Base-by-base conservation (phyloP, 2,329 filamentous ascomycete genomes). In the Seiridium cupressi region DNA sequence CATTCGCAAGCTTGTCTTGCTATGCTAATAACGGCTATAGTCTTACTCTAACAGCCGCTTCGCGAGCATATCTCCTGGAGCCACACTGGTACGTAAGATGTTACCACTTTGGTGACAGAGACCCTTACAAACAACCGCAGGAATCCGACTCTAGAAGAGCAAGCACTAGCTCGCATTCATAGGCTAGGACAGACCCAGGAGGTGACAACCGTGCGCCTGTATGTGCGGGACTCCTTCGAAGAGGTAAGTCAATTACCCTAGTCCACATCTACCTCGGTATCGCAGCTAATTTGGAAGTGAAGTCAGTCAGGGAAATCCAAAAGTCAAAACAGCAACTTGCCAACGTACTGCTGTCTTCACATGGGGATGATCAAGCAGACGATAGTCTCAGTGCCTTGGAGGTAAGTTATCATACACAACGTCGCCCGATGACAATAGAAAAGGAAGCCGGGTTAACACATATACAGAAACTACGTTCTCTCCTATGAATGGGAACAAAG, bases 21-120 rank as follows among this genome's bases (percentile, higher is more conserved):
- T 5, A 31, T 9, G 3, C 34, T 38, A 13, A 51, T 7, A 26
- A n/a, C n/a, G 10, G 35, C 2, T 6, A 10, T 34, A 81, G 79
- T 0, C 69, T 83, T 5, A 81, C 79, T 0, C 67, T 84, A 0
- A 83, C 80, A 0, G 77, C 70, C 0, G 81, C 81, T 0, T 78
- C 79, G 0, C 71, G 77, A 1, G 79, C 76, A 0, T 81, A 81
- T 51, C 72, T 84, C 0, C 76, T 84, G 70, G 81, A 84, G 57
- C 81, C 81, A 0, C 80, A 83, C n/a, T 78, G 74, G 74, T 76
- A 64, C 60, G 65, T 42, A 2, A 49, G 18, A 26, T 26, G 18
- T 26, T 26, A 26, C 18, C 18, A 26, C 18, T 26, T 26, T 26
- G 8, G 3, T 13, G 35, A 8, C 10, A 3, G 8, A 53, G 2